Evolutionary conservation across 495 filamentous ascomycete species (phyloP).

Genomic region (Parmelia sp.): DNA sequence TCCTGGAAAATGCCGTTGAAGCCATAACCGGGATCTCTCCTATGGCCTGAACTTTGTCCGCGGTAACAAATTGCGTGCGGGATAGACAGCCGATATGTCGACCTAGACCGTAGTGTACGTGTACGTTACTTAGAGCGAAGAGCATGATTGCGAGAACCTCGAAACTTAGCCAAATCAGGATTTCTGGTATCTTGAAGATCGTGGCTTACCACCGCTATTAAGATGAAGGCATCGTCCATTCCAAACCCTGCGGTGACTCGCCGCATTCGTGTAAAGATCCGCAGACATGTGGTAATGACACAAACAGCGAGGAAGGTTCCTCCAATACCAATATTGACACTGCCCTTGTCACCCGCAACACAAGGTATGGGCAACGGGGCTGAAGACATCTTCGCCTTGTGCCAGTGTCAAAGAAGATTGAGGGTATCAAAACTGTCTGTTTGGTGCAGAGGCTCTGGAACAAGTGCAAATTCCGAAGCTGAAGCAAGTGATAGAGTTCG

Average conservation of each 20-base stretch:
- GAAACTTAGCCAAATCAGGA: not conserved
- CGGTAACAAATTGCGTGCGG: not conserved
- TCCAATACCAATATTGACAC: not conserved
- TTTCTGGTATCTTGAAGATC: not conserved
- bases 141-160: not conserved
- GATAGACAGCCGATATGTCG: slow-evolving; percentile 11
- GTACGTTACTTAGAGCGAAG: not conserved
- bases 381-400: not conserved
- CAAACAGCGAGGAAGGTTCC: not conserved
- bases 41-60: not conserved
- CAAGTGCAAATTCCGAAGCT: not conserved
- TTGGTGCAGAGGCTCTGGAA: not conserved
- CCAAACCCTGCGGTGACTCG: slow-evolving; percentile 1
- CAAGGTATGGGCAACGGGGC: not conserved
- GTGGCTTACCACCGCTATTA: not conserved
- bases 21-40: not conserved
- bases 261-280: not conserved
- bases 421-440: not conserved
- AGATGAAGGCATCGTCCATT: slow-evolving; percentile 10
- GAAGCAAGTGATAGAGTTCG: not conserved
- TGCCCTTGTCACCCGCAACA: not conserved
- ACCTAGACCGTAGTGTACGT: not conserved
- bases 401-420: not conserved
- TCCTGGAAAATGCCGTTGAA: slow-evolving; percentile 34
- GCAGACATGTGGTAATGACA: not conserved